Conservation (phyloP, 164 flowering plant species). For the Annona cherimola region DNA sequence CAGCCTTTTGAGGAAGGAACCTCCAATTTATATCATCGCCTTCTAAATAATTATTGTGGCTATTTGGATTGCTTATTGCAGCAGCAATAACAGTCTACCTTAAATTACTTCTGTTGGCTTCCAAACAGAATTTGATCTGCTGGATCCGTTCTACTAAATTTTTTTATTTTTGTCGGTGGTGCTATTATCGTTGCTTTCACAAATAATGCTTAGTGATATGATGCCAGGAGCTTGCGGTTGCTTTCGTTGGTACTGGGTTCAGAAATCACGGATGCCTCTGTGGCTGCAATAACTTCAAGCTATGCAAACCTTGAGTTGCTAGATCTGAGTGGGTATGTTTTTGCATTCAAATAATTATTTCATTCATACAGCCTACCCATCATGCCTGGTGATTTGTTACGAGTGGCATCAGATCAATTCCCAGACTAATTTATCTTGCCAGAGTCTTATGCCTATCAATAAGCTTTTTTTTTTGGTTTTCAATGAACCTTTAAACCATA, state of each 20-base stretch:
- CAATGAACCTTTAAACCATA: neutral
- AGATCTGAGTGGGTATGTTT: constrained; percentile 91
- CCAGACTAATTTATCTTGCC: neutral
- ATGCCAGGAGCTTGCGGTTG: constrained; percentile 72
- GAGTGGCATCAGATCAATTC: neutral
- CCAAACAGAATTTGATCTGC: neutral
- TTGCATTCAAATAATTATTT: too few relatives aligned
- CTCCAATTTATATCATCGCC: neutral
- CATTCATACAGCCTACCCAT: neutral
- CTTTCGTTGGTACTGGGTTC: constrained; percentile 93
- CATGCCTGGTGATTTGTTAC: neutral
- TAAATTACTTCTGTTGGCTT: neutral
- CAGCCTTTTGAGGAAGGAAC: neutral
- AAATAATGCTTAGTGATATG: neutral
- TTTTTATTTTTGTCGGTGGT: neutral
- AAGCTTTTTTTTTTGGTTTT: too few relatives aligned
- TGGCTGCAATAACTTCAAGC: constrained; percentile 86
- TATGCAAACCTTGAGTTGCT: constrained; percentile 75
- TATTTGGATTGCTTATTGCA: neutral
- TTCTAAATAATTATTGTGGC: neutral
- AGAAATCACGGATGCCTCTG: constrained; percentile 94
- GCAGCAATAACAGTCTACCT: neutral
- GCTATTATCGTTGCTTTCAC: neutral
- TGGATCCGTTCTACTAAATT: neutral
- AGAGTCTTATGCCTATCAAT: neutral